Evolutionary conservation across 2,329 filamentous ascomycete genomes (phyloP).

Genomic region (Fusarium devonianum): DNA sequence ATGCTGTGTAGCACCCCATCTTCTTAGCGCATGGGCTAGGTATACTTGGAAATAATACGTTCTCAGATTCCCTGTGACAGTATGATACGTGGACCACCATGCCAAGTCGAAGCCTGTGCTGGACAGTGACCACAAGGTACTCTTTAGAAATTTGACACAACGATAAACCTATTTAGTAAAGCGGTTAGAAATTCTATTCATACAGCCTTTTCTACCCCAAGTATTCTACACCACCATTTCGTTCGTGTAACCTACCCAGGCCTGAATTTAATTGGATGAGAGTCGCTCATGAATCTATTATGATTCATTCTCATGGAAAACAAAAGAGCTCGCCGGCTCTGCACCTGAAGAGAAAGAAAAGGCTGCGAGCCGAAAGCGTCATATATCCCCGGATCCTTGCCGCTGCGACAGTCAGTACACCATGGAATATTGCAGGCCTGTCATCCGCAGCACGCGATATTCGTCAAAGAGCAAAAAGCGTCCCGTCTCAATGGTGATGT

Average conservation of each 20-base stretch:
- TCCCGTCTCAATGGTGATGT: conserved; percentile 66
- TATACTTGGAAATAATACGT: too few species aligned
- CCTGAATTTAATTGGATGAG: conserved; percentile 10
- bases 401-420: too few species aligned
- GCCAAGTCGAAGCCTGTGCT: too few species aligned
- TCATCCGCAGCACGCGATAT: conserved; percentile 17
- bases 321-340: conserved; percentile 35
- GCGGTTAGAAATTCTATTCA: conserved; percentile 18
- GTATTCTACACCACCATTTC: conserved; percentile 22
- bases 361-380: conserved; percentile 16
- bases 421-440: too few species aligned
- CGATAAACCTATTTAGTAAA: too few species aligned
- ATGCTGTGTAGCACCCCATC: too few species aligned
- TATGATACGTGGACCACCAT: too few species aligned
- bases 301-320: conserved; percentile 19
- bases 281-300: conserved; percentile 26
- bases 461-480: conserved; percentile 8
- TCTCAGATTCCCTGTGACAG: too few species aligned
- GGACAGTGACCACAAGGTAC: too few species aligned
- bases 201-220: conserved; percentile 17
- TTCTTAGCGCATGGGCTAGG: too few species aligned
- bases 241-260: conserved; percentile 6
- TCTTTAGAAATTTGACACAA: too few species aligned
- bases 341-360: conserved; percentile 2
- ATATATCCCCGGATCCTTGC: conserved; percentile 20